Evolutionary conservation across 768 basidiomycete genomes (phyloP).

Genomic region (Leccinum incarnatum): DNA sequence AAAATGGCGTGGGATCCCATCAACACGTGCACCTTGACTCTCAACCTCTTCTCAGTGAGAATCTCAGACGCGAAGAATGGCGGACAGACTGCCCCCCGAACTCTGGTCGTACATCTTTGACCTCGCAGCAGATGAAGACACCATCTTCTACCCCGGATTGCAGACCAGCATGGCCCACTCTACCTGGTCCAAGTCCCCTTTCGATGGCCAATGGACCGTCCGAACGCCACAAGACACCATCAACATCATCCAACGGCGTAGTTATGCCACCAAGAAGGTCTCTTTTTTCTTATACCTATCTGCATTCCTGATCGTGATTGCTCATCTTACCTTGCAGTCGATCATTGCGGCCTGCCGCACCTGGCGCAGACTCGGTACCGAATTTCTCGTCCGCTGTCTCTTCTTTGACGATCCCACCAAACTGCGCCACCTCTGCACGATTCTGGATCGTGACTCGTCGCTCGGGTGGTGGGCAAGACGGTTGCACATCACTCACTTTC

Average conservation of each 20-base stretch:
- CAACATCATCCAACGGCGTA: constrained; percentile 55
- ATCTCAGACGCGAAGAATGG: constrained; percentile 10
- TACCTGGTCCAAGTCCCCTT: constrained; percentile 57
- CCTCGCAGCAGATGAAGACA: constrained; percentile 66
- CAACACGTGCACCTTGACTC: not conserved
- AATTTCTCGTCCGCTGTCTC: constrained; percentile 66
- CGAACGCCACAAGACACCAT: constrained; percentile 59
- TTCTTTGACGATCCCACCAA: constrained; percentile 63
- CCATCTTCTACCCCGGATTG: constrained; percentile 58
- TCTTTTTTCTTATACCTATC: not conserved
- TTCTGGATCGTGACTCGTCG: constrained; percentile 49
- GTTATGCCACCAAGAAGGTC: constrained; percentile 69
- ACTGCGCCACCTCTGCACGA: constrained; percentile 48
- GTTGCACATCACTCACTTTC: constrained; percentile 64
- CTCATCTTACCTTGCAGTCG: constrained; percentile 39
- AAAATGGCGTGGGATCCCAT: not conserved
- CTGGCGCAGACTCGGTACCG: constrained; percentile 60
- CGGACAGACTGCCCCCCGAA: constrained; percentile 58
- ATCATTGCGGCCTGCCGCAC: constrained; percentile 65
- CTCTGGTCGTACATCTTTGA: constrained; percentile 70
- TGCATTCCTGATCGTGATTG: not conserved
- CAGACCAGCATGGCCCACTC: constrained; percentile 63
- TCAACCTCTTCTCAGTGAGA: not conserved
- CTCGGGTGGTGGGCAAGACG: constrained; percentile 71
- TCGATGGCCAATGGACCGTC: constrained; percentile 47